Conservation (phyloP, 331 rosid species). For the Quercus lobata region DNA sequence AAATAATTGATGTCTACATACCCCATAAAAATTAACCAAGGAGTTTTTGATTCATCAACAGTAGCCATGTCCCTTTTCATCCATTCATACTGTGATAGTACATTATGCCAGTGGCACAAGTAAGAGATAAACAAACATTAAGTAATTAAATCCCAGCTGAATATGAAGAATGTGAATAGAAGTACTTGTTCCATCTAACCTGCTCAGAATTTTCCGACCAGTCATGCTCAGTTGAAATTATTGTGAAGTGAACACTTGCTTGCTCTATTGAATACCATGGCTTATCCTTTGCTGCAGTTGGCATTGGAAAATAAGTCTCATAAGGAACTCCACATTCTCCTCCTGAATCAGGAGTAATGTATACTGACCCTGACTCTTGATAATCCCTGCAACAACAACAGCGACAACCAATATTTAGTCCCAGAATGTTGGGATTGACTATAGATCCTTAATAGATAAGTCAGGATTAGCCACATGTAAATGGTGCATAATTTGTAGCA, state of each 20-base stretch:
- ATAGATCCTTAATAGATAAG: no score
- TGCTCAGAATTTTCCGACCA: slow-evolving; percentile 61
- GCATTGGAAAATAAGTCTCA: slow-evolving; percentile 82
- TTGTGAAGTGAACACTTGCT: slow-evolving; percentile 70
- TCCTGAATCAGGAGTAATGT: slow-evolving; percentile 66
- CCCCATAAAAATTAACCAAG: slow-evolving; percentile 89
- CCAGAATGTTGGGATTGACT: no score
- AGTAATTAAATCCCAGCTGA: neutral
- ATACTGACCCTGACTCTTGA: slow-evolving; percentile 46
- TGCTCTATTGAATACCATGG: slow-evolving; percentile 94
- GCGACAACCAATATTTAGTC: no score
- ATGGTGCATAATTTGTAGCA: no score
- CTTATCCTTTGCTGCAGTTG: slow-evolving; percentile 56
- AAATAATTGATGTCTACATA: slow-evolving; percentile 23
- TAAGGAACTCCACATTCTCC: slow-evolving; percentile 94
- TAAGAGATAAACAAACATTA: neutral
- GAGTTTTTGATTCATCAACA: slow-evolving; percentile 68
- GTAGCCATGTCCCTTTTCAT: slow-evolving; percentile 74
- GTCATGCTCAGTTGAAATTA: slow-evolving; percentile 83
- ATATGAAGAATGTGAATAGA: neutral
- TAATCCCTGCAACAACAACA: slow-evolving; percentile 51
- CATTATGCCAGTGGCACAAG: slow-evolving; percentile 4
- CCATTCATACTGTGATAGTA: slow-evolving; percentile 59
- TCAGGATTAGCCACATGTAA: no score
- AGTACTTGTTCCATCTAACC: slow-evolving; percentile 23